A percentile compares a stretch with the other conserved stretches of the same genome.
These are phyloP conservation scores for Dysphania ambrosioides DNA, from an alignment of 148 eudicot genomes.

Conservation along the genomic window DNA sequence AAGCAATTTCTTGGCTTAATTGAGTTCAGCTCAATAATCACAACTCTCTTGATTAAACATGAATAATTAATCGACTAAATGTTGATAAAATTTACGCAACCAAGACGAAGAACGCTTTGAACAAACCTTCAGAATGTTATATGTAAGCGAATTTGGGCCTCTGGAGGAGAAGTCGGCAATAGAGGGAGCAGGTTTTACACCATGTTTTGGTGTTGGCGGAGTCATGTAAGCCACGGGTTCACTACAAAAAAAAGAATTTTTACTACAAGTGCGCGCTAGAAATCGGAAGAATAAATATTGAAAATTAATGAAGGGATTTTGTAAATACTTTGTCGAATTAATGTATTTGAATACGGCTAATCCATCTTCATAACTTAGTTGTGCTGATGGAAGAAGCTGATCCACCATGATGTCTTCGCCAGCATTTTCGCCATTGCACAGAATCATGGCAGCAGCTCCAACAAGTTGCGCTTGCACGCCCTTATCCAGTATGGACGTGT, in stretches of 20 bases:
- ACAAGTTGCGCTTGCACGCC: constrained; percentile 39
- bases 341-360: constrained; percentile 37
- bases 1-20: no score
- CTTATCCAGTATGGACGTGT: constrained; percentile 34
- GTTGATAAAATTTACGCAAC: no score
- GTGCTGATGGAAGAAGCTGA: constrained; percentile 52
- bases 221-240: constrained; percentile 33
- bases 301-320: neutral
- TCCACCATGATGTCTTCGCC: constrained; percentile 42
- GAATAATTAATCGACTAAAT: no score
- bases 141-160: constrained; percentile 51
- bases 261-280: neutral
- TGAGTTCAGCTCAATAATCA: no score
- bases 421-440: constrained; percentile 35
- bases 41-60: no score
- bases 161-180: constrained; percentile 58
- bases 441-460: constrained; percentile 65
- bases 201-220: constrained; percentile 8
- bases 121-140: constrained; percentile 50
- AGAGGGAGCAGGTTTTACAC: constrained; percentile 45
- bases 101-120: neutral
- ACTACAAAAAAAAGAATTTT: constrained; percentile 20
- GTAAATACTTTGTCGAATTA: constrained; percentile 37
- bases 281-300: no score
- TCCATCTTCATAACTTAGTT: constrained; percentile 44